Base-by-base conservation (phyloP, 2,329 filamentous ascomycete genomes). In the Magnaporthiopsis rhizophila region DNA sequence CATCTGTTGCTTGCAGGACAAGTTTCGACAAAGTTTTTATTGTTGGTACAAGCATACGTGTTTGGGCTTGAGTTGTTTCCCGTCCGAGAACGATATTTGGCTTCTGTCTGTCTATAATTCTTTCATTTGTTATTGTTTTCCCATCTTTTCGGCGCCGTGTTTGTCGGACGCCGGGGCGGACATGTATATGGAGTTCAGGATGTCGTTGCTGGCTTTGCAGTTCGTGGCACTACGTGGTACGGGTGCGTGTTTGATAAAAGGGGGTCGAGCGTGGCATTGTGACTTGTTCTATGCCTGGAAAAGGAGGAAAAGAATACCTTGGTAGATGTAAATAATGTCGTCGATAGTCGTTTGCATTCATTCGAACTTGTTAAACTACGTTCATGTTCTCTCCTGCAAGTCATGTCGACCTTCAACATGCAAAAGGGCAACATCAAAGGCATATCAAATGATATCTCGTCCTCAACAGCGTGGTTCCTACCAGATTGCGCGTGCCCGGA, bases 401-500 rank as follows among this genome's bases (percentile, higher is more conserved):
- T 30, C 30, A 7, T 30, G 30, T 30, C 30, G 4, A 30, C 30
- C 30, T 4, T 7, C 30, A 30, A 30, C 30, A 7, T 30, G 30
- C 30, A 58, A 58, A 28, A 30, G 11, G n/a, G n/a, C n/a, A 26
- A 58, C 28, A n/a, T 4, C 4, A 59, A 34, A 36, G n/a, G 3
- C 2, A n/a, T 7, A 30, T 30, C 8, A 18, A 12, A 30, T 15
- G 12, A 4, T 15, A n/a, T 30, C 24, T n/a, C 12, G 8, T 5
- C 13, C n/a, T 28, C 12, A 7, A 18, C 2, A 7, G 6, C 2
- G 18, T 11, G 13, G 28, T 26, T 11, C 12, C n/a, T 6, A 12
- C 12, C 15, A 9, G 21, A 30, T 30, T 62, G 61, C 61, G 61
- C 58, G 61, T 62, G 61, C 50, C 61, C 61, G 61, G 61, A 62